Evolutionary conservation across 306 rosid species (phyloP).

Genomic region (Medicago arabica): DNA sequence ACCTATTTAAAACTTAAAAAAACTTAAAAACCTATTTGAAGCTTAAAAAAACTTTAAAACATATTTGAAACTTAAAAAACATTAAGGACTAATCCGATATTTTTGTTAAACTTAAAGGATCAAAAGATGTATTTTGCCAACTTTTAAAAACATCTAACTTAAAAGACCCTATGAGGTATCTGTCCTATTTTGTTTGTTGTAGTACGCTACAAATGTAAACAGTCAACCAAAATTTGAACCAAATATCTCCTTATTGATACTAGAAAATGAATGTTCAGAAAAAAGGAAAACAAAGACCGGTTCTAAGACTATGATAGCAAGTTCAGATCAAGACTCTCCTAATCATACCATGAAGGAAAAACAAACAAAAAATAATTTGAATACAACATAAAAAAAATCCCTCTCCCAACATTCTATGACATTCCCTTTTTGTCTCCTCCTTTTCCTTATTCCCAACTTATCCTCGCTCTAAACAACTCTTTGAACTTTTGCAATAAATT

Average conservation of each 20-base stretch:
- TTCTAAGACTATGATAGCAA: constrained; percentile 1
- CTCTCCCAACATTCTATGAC: constrained; percentile 7
- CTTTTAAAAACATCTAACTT: too few species aligned
- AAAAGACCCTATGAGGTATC: too few species aligned
- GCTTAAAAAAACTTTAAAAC: too few species aligned
- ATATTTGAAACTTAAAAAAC: too few species aligned
- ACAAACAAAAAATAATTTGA: constrained; percentile 19
- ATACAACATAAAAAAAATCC: constrained; percentile 6
- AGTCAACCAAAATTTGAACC: neutral
- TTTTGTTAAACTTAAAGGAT: too few species aligned
- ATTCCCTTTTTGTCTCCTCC: neutral
- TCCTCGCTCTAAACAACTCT: constrained; percentile 20
- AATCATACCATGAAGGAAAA: neutral
- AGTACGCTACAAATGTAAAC: neutral
- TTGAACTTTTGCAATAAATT: constrained; percentile 15
- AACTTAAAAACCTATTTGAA: too few species aligned
- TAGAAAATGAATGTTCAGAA: constrained; percentile 2
- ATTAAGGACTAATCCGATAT: too few species aligned
- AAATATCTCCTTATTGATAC: constrained; percentile 25
- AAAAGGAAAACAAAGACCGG: neutral
- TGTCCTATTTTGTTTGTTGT: too few species aligned
- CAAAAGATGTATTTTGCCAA: too few species aligned
- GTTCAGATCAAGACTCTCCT: constrained; percentile 19
- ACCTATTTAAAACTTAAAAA: too few species aligned
- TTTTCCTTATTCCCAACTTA: constrained; percentile 12